Evolutionary conservation across 768 basidiomycete species (phyloP), one percentile per base, ranked within the genome.

Genomic region (Tylopilus sp.): DNA sequence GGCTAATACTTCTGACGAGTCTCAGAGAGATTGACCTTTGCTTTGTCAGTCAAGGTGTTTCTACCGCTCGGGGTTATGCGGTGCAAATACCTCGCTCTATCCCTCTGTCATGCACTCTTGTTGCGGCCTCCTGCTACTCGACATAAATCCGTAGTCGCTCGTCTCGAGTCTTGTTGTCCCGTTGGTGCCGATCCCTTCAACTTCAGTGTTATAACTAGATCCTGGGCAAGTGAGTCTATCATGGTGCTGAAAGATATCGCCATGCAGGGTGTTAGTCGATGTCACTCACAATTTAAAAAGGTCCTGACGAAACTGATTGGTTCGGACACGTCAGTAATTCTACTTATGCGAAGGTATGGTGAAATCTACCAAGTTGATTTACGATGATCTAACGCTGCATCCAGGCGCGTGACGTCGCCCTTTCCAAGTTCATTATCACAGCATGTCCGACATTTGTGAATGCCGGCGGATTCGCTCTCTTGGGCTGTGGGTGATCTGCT

Each of bases 261-360:
- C n/a, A n/a, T 8, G n/a, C 15, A 7, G 43, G 15, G 6, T 9
- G n/a, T 38, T 52, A 40, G 23, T 48, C 8, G 1, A 26, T 33
- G 18, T 43, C n/a, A 42, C 57, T 56, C 6, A 50, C 25, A 31
- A 28, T 6, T 4, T 36, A 2, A 26, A 18, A 49, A 59, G 58
- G 57, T 50, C 57, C 50, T 12, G 58, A 59, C 13, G 58, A 59
- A 46, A 55, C 47, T 0, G 58, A 59, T n/a, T 59, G 49, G 53
- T 44, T 59, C 12, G 58, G 53, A 21, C 58, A 59, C 25, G 50
- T 59, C 1, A 59, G 26, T 36, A 58, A 58, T 10, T 53, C 56
- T 26, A 48, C 46, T 18, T 58, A 59, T 20, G 58, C 57, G 1
- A 59, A 51, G 47, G 57, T 51, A 33, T 18, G 53, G 15, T 8